phyloP scores from a whole-genome alignment of 2,329 filamentous ascomycete species.

The Xylariaceae sp. region DNA sequence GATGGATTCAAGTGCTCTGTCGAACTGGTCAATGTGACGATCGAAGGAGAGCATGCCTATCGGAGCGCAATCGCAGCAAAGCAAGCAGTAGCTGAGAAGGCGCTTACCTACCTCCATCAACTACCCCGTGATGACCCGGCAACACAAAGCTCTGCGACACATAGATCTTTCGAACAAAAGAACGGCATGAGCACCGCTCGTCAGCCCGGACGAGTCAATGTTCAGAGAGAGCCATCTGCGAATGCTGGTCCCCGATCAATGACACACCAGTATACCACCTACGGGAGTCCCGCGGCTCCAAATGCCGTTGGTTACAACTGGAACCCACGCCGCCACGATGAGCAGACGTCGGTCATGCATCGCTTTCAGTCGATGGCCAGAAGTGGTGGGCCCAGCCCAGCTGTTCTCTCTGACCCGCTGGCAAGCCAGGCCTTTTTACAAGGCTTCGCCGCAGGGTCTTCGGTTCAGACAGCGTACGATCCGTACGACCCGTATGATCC shows the following conservation, averaged over 20 bases:
- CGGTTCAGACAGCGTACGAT: slow-evolving; percentile 8
- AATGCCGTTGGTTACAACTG: slow-evolving; percentile 5
- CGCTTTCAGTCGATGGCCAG: too few relatives aligned
- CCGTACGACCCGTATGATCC: neutral
- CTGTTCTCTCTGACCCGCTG: slow-evolving; percentile 22
- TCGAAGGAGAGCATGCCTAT: slow-evolving; percentile 17
- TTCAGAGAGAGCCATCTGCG: too few relatives aligned
- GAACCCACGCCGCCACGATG: neutral
- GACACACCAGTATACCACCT: neutral
- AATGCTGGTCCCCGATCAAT: neutral
- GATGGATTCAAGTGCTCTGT: slow-evolving; percentile 24
- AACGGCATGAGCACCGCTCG: slow-evolving; percentile 7
- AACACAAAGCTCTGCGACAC: neutral
- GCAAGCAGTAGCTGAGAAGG: slow-evolving; percentile 20
- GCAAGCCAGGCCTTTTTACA: slow-evolving; percentile 29
- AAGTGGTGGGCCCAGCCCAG: too few relatives aligned
- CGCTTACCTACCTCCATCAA: slow-evolving; percentile 16
- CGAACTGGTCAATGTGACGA: slow-evolving; percentile 14
- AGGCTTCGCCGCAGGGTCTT: slow-evolving; percentile 27
- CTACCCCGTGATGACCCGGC: slow-evolving; percentile 11
- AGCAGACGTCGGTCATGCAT: too few relatives aligned
- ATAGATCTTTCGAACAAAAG: slow-evolving; percentile 2
- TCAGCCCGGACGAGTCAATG: too few relatives aligned
- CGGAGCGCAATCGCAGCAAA: slow-evolving; percentile 24
- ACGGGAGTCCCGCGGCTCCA: neutral